Evolutionary conservation across 306 rosid genomes (phyloP).

Genomic region (Vigna hirtella): DNA sequence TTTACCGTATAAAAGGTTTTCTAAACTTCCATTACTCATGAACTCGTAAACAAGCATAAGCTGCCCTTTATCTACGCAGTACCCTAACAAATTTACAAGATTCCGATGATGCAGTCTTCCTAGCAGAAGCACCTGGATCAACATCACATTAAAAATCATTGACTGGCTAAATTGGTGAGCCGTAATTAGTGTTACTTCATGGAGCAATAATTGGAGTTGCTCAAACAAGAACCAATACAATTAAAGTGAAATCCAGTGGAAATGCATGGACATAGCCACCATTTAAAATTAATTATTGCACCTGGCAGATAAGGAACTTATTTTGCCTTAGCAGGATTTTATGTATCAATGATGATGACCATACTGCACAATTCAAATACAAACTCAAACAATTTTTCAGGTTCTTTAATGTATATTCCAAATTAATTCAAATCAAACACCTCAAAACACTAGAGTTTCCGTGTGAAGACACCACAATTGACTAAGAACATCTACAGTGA

Average conservation of each 20-base stretch:
- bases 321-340: background rate
- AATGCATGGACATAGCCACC: background rate
- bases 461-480: background rate
- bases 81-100: constrained; percentile 84
- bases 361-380: background rate
- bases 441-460: background rate
- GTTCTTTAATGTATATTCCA: background rate
- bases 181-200: background rate
- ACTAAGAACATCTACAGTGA: background rate
- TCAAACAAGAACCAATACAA: background rate
- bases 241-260: background rate
- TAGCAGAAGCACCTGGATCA: constrained; percentile 71
- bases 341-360: background rate
- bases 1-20: constrained; percentile 69
- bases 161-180: constrained; percentile 4
- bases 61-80: constrained; percentile 82
- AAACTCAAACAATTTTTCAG: background rate
- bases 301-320: background rate
- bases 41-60: constrained; percentile 73
- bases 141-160: constrained; percentile 26
- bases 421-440: background rate
- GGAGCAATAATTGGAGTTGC: background rate
- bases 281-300: background rate
- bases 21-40: constrained; percentile 86
- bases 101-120: constrained; percentile 90